Evolutionary conservation across 2,329 filamentous ascomycete genomes (phyloP).

Genomic region (Calonectria honghensis): DNA sequence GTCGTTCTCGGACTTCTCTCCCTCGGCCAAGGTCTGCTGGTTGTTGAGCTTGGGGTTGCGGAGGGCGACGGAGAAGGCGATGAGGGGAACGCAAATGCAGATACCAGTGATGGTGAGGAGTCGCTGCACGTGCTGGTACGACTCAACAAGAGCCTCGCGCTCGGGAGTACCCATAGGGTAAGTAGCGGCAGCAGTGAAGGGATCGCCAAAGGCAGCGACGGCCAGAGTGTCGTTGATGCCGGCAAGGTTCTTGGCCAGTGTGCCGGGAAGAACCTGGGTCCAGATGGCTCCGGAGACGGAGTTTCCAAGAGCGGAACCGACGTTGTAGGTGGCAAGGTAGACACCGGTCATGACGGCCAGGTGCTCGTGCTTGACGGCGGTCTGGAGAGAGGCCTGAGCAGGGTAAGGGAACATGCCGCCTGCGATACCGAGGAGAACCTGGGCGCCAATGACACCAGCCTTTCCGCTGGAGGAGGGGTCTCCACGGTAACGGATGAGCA

Average conservation of each 20-base stretch:
- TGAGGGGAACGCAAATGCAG: conserved; percentile 69
- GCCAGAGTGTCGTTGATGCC: conserved; percentile 63
- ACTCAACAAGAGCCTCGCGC: conserved; percentile 64
- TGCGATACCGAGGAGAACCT: conserved; percentile 77
- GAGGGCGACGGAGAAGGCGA: conserved; percentile 64
- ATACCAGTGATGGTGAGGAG: conserved; percentile 69
- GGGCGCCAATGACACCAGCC: conserved; percentile 76
- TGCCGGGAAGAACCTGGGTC: conserved; percentile 72
- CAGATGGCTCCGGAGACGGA: conserved; percentile 78
- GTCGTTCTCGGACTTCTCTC: conserved; percentile 46
- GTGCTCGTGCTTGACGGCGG: conserved; percentile 67
- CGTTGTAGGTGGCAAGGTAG: conserved; percentile 78
- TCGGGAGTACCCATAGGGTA: conserved; percentile 67
- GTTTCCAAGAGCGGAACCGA: conserved; percentile 77
- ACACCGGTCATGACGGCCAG: conserved; percentile 79
- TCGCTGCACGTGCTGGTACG: conserved; percentile 69
- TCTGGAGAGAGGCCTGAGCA: conserved; percentile 67
- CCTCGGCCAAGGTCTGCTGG: conserved; percentile 65
- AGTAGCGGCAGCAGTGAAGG: conserved; percentile 58
- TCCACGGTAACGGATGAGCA: conserved; percentile 79
- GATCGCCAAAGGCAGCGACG: conserved; percentile 59
- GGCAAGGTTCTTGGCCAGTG: conserved; percentile 63
- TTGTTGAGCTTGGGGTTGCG: conserved; percentile 69
- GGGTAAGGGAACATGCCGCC: conserved; percentile 77
- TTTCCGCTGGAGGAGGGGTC: conserved; percentile 64